phyloP scores from a whole-genome alignment of 352 stramenopile species.

The Globisporangium yorkense region DNA sequence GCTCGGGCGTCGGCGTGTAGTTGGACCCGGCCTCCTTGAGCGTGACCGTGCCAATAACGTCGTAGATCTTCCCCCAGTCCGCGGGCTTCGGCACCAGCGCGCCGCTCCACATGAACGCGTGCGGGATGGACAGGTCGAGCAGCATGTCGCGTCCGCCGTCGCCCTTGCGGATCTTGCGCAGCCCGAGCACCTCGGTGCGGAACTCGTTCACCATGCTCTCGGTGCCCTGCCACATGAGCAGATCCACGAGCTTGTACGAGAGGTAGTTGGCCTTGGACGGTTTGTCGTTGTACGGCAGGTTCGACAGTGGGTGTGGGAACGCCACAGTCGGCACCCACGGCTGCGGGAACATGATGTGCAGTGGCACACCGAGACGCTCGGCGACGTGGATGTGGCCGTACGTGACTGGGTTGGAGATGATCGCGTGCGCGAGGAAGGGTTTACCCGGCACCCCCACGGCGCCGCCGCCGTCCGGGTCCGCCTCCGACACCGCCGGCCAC shows the following conservation, averaged over 20 bases:
- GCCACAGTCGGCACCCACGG: slow-evolving; percentile 83
- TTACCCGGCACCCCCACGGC: no score
- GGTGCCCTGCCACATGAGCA: slow-evolving; percentile 44
- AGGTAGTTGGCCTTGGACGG: slow-evolving; percentile 38
- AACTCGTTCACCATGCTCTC: slow-evolving; percentile 51
- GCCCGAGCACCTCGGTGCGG: slow-evolving; percentile 33
- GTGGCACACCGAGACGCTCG: slow-evolving; percentile 85
- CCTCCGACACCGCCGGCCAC: slow-evolving; percentile 81
- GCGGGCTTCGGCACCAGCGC: slow-evolving; percentile 46
- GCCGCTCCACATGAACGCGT: slow-evolving; percentile 73
- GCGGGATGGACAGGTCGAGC: slow-evolving; percentile 24
- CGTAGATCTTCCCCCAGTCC: slow-evolving; percentile 42
- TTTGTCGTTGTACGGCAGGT: no score
- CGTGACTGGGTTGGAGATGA: slow-evolving; percentile 93
- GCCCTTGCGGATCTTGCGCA: slow-evolving; percentile 31
- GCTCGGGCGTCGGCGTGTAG: slow-evolving; percentile 48
- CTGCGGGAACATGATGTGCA: slow-evolving; percentile 94
- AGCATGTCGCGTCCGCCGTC: slow-evolving; percentile 31
- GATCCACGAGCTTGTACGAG: slow-evolving; percentile 49
- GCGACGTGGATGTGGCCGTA: slow-evolving; percentile 92
- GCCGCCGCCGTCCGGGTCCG: slow-evolving; percentile 70
- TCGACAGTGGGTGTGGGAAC: slow-evolving; percentile 89
- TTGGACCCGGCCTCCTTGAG: slow-evolving; percentile 8
- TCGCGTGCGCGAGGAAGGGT: slow-evolving; percentile 85
- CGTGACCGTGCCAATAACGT: slow-evolving; percentile 11